Evolutionary conservation across 192 early-diverging fungal species (phyloP).

Genomic region (Coemansia sp.): DNA sequence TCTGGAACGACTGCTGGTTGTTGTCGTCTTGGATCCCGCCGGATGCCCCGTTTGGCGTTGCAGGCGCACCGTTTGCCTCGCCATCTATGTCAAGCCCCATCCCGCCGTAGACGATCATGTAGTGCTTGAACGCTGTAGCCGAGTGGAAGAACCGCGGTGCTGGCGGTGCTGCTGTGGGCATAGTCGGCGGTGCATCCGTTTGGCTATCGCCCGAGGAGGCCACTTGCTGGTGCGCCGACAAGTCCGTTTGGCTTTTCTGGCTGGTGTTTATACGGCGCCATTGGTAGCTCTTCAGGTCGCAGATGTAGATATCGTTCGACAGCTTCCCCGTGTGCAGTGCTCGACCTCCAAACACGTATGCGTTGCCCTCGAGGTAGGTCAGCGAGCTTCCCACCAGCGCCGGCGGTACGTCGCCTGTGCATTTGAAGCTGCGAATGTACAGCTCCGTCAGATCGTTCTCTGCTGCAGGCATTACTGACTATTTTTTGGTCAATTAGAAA

Average conservation of each 20-base stretch:
- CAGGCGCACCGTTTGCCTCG: conserved; percentile 8
- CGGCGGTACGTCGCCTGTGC: conserved; percentile 69
- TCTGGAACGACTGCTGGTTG: conserved; percentile 57
- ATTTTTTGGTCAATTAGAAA: neutral
- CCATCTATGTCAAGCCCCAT: conserved; percentile 63
- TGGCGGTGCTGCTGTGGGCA: conserved; percentile 15
- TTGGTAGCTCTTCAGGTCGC: conserved; percentile 61
- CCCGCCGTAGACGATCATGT: conserved; percentile 74
- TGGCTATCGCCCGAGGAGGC: neutral
- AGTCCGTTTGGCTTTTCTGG: neutral
- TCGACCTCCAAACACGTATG: conserved; percentile 73
- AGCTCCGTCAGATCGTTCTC: conserved; percentile 54
- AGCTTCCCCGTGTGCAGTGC: conserved; percentile 66
- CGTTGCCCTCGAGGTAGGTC: conserved; percentile 59
- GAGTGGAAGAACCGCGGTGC: conserved; percentile 73
- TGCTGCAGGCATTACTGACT: conserved; percentile 32
- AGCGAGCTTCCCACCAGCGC: conserved; percentile 69
- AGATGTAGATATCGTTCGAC: conserved; percentile 68
- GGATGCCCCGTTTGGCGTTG: neutral
- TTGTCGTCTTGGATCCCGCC: conserved; percentile 32
- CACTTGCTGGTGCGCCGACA: neutral
- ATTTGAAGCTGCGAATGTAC: conserved; percentile 54
- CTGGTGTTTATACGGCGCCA: conserved; percentile 60
- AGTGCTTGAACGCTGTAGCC: conserved; percentile 64
- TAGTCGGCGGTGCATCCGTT: neutral